Evolutionary conservation across 768 basidiomycete genomes (phyloP), one percentile per base, ranked within the genome.

Genomic region (Trametes cingulata): DNA sequence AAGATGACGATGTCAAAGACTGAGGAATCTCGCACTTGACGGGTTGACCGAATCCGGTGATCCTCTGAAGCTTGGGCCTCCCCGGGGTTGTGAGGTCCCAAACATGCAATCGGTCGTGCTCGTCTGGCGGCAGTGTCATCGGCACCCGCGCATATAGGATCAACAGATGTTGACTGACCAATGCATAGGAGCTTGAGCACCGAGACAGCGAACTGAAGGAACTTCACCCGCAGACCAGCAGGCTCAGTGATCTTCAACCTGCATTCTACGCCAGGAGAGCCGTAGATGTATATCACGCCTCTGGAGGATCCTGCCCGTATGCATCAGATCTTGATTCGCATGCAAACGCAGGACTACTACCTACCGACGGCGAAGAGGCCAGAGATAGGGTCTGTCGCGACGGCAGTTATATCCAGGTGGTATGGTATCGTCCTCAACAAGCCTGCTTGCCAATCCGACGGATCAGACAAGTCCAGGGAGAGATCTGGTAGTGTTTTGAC

Each of bases 241-340:
- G 75, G 71, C 46, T 83, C 76, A 10, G 81, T 80, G 12, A 87
- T 67, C 15, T 67, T 68, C 33, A 88, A 68, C 53, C 71, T 80
- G 43, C 72, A 72, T 52, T 85, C 78, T 13, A 93, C 88, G 3
- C 87, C 84, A 2, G 86, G 81, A 6, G 82, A 78, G 1, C 93
- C 94, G 63, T 85, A 82, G 24, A 94, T 64, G 56, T 86, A 78
- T 35, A 95, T 78, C 1, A 69, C 57, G 0, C 93, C 92, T n/a
- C 72, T 68, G 5, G 79, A 71, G 0, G 90, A 91, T 2, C 89
- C 92, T 88, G 29, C 29, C 29, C 29, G 6, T 33, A 10, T 33
- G 29, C 29, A 10, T 33, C 29, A 33, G 29, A 33, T 5, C 29
- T 4, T 33, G 10, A 10, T 33, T 33, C n/a, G 29, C 4, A 33